These are phyloP conservation scores for Stachybotrys echinatus DNA, from an alignment of 2,329 filamentous ascomycete genomes.

Conservation along the genomic window DNA sequence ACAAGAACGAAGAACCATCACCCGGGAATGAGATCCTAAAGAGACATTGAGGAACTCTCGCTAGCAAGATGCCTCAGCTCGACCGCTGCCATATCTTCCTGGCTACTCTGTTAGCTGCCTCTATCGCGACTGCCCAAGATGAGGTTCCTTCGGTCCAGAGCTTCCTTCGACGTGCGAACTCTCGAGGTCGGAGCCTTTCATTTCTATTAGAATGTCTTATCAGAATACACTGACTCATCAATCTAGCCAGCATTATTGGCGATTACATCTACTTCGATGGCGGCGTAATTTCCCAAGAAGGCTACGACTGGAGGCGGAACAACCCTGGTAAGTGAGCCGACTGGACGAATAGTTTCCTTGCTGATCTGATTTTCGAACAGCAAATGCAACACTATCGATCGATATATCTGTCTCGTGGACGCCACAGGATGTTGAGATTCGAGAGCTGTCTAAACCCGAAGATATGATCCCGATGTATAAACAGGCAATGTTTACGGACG, in stretches of 20 bases:
- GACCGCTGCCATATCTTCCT: too few relatives aligned
- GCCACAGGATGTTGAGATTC: not conserved
- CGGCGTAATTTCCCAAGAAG: not conserved
- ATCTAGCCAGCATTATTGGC: not conserved
- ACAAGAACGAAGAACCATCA: too few relatives aligned
- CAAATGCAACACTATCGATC: not conserved
- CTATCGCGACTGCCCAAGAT: not conserved
- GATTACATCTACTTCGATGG: slow-evolving; percentile 1
- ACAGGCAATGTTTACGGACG: not conserved
- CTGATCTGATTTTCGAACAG: not conserved
- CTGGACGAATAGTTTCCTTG: not conserved
- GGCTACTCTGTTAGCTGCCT: not conserved
- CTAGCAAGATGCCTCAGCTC: too few relatives aligned
- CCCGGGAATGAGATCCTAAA: too few relatives aligned
- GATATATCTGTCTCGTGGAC: not conserved
- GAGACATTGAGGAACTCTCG: too few relatives aligned
- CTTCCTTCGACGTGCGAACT: not conserved
- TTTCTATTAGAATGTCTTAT: not conserved
- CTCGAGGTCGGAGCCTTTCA: not conserved
- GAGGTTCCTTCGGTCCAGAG: not conserved
- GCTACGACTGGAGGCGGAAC: not conserved
- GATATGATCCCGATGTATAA: not conserved
- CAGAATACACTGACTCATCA: not conserved
- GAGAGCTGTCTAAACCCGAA: not conserved
- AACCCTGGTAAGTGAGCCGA: too few relatives aligned